These are phyloP conservation scores for Xylaria sp. DNA, from an alignment of 2,329 filamentous ascomycete genomes.

Conservation along the genomic window DNA sequence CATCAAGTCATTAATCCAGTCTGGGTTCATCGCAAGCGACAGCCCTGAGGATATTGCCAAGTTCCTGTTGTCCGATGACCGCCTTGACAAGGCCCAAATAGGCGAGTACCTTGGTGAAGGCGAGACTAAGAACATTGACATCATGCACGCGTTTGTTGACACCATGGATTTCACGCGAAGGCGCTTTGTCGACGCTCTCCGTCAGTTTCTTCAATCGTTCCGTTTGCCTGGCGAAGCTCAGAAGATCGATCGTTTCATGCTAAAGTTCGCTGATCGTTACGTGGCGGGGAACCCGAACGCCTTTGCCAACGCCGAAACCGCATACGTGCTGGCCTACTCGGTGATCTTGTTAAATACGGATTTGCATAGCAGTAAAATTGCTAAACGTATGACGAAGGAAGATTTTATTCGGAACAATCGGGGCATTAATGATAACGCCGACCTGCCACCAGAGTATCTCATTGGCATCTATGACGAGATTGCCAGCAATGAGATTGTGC, in stretches of 20 bases:
- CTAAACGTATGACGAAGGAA: conserved; percentile 86
- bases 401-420: conserved; percentile 99
- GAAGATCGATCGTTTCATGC: conserved; percentile 99
- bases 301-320: conserved; percentile 97
- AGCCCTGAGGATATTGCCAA: conserved; percentile 80
- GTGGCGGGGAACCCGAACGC: conserved; percentile 94
- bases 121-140: conserved; percentile 89
- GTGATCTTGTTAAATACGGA: conserved; percentile 98
- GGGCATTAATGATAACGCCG: conserved; percentile 95
- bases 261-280: conserved; percentile 97
- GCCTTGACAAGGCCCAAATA: conserved; percentile 87
- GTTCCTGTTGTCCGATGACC: conserved; percentile 82
- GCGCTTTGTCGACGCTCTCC: conserved; percentile 89
- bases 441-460: conserved; percentile 92
- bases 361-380: conserved; percentile 86
- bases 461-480: conserved; percentile 92
- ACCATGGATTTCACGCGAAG: conserved; percentile 90
- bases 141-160: conserved; percentile 98
- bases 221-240: conserved; percentile 94
- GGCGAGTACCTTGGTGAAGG: conserved; percentile 96
- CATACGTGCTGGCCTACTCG: conserved; percentile 94
- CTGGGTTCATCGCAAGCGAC: conserved; percentile 85
- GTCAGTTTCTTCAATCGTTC: conserved; percentile 93
- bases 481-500: conserved; percentile 85
- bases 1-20: conserved; percentile 79